Percentiles rank a stretch among this genome's conserved stretches.
Conservation (phyloP, 495 filamentous ascomycete genomes). For the Tetracladium setigerum region DNA sequence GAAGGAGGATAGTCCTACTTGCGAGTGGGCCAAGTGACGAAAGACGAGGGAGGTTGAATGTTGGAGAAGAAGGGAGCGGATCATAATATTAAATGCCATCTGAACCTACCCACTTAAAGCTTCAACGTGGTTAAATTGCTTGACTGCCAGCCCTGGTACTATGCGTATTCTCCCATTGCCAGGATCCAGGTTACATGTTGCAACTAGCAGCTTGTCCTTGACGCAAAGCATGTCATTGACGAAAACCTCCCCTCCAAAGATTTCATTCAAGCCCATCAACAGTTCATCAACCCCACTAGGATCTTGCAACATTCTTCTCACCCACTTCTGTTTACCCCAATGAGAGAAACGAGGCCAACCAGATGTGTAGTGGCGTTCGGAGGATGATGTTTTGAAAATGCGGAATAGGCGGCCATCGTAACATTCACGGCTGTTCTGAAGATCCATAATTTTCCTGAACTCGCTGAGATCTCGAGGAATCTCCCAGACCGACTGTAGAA, state of each 20-base stretch:
- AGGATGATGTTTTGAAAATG: not conserved
- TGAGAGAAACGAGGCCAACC: slow-evolving; percentile 18
- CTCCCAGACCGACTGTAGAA: slow-evolving; percentile 10
- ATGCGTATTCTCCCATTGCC: slow-evolving; percentile 16
- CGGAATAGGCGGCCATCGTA: slow-evolving; percentile 16
- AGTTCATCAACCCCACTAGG: slow-evolving; percentile 13
- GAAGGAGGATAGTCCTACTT: too few relatives aligned
- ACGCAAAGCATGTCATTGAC: slow-evolving; percentile 12
- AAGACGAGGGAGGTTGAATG: too few relatives aligned
- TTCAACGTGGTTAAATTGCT: too few relatives aligned
- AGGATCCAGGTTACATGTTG: slow-evolving; percentile 7
- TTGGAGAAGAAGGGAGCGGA: too few relatives aligned
- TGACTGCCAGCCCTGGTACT: too few relatives aligned
- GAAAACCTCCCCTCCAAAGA: slow-evolving; percentile 14
- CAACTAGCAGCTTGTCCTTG: slow-evolving; percentile 1
- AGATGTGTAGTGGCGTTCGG: too few relatives aligned
- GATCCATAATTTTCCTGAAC: slow-evolving; percentile 12
- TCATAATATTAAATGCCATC: too few relatives aligned
- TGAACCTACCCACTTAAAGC: too few relatives aligned
- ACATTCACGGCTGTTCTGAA: slow-evolving; percentile 9
- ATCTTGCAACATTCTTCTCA: slow-evolving; percentile 19
- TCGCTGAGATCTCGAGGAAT: slow-evolving; percentile 13
- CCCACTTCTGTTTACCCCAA: slow-evolving; percentile 21
- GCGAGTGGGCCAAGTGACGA: too few relatives aligned
- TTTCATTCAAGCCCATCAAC: slow-evolving; percentile 10